Percentiles rank a stretch among this genome's conserved stretches.
Evolutionary conservation across 108 stramenopile genomes (phyloP).

Genomic region (Nitzschia sp.): DNA sequence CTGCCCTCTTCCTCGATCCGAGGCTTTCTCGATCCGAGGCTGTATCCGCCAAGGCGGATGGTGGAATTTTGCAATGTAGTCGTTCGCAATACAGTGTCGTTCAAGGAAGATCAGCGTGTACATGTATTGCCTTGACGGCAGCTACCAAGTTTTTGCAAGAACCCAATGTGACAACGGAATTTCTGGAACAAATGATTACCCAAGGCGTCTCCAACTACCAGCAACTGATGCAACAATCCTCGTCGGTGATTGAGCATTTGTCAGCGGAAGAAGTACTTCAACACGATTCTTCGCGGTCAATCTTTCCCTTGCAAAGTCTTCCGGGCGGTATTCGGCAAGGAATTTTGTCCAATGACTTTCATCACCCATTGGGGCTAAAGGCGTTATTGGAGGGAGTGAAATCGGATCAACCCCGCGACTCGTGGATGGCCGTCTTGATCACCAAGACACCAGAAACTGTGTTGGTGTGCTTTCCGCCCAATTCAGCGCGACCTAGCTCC

Average conservation of each 20-base stretch:
- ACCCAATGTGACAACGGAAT: conserved; percentile 31
- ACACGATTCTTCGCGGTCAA: neutral
- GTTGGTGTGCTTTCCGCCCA: conserved; percentile 55
- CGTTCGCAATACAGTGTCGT: conserved; percentile 65
- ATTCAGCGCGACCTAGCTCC: too few relatives aligned
- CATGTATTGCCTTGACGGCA: conserved; percentile 72
- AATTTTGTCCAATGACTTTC: conserved; percentile 44
- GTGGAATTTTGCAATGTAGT: conserved; percentile 35
- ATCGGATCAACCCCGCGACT: conserved; percentile 16
- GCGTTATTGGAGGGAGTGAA: conserved; percentile 42
- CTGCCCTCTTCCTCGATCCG: neutral
- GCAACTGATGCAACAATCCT: neutral
- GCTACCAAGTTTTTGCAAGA: conserved; percentile 42
- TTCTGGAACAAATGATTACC: conserved; percentile 45
- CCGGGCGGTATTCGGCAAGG: conserved; percentile 68
- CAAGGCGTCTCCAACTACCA: conserved; percentile 56
- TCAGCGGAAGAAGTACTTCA: conserved; percentile 76
- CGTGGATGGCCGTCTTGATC: conserved; percentile 61
- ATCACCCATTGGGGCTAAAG: conserved; percentile 61
- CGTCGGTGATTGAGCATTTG: conserved; percentile 54
- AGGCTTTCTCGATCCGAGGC: neutral
- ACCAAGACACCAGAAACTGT: conserved; percentile 88
- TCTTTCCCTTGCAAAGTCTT: conserved; percentile 34
- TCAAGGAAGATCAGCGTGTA: conserved; percentile 73
- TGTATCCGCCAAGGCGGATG: neutral